A percentile compares a stretch with the other conserved stretches of the same genome.
Evolutionary conservation across 805 yeast genomes (phyloP).

Genomic region (Dipodascopsis tothii): DNA sequence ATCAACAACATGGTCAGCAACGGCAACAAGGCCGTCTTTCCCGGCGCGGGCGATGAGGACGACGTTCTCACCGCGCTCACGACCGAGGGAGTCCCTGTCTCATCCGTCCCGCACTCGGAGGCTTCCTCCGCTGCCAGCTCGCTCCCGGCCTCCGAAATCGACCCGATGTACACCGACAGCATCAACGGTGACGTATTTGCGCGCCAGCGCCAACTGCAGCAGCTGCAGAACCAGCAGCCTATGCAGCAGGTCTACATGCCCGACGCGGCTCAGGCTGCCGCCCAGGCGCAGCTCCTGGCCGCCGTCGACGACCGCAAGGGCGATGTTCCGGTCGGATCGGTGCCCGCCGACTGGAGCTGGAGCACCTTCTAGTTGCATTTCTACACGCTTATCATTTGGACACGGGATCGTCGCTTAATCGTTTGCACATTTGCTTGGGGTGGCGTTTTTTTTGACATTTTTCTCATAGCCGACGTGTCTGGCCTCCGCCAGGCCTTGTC

Average conservation of each 20-base stretch:
- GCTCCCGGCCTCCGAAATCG: neutral
- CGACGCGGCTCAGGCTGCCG: neutral
- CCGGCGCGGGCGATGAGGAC: neutral
- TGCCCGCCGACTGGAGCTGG: constrained; percentile 29
- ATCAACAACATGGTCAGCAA: constrained; percentile 20
- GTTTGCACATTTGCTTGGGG: no score
- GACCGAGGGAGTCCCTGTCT: neutral
- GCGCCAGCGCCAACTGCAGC: constrained; percentile 9
- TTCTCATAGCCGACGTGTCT: no score
- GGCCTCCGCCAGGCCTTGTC: no score
- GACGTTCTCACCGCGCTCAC: neutral
- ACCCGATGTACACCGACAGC: neutral
- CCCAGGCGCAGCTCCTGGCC: neutral
- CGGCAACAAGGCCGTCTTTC: neutral
- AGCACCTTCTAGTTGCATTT: constrained; percentile 22
- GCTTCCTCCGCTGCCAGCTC: constrained; percentile 12
- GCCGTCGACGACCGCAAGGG: neutral
- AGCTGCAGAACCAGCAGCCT: constrained; percentile 11
- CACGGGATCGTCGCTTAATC: no score
- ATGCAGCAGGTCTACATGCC: constrained; percentile 2
- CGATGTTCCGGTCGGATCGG: constrained; percentile 19
- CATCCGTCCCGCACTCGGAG: neutral
- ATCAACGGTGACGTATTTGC: constrained; percentile 1
- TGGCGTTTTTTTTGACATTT: no score
- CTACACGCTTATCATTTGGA: no score